phyloP scores from a whole-genome alignment of 257 asterid genomes.

The Gentiana straminea region DNA sequence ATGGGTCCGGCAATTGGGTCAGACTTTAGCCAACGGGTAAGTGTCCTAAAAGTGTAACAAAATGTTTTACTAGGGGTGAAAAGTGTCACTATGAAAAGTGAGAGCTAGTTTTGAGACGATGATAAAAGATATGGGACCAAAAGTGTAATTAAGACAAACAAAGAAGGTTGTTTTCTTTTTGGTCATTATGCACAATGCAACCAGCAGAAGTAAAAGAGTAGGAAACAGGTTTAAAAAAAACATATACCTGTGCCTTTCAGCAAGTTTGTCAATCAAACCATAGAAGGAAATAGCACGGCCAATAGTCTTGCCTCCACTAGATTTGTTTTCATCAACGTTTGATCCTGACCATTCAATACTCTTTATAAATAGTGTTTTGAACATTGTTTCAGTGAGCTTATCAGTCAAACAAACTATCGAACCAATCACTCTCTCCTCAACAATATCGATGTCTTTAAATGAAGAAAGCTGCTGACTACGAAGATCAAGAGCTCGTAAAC shows the following conservation, averaged over 20 bases:
- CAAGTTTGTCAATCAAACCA: slow-evolving; percentile 65
- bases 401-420: slow-evolving; percentile 56
- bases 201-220: neutral
- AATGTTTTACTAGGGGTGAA: too few species aligned
- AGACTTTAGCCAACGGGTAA: too few species aligned
- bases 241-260: slow-evolving; percentile 72
- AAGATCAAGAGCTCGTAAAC: slow-evolving; percentile 86
- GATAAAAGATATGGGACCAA: too few species aligned
- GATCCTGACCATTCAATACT: slow-evolving; percentile 85
- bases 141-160: neutral
- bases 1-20: too few species aligned
- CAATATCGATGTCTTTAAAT: slow-evolving; percentile 38
- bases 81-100: too few species aligned
- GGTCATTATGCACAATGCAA: neutral
- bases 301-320: slow-evolving; percentile 21
- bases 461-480: slow-evolving; percentile 58
- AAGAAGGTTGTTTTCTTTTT: neutral
- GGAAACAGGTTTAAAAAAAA: neutral
- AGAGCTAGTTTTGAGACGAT: too few species aligned
- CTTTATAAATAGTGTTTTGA: slow-evolving; percentile 73
- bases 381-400: slow-evolving; percentile 81
- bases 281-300: slow-evolving; percentile 72
- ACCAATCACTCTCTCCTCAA: slow-evolving; percentile 59
- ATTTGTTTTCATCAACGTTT: slow-evolving; percentile 32
- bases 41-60: too few species aligned